Percentiles rank a stretch among this genome's conserved stretches.
Conservation (phyloP, 2,329 filamentous ascomycete species). For the Macrophomina phaseolina region DNA sequence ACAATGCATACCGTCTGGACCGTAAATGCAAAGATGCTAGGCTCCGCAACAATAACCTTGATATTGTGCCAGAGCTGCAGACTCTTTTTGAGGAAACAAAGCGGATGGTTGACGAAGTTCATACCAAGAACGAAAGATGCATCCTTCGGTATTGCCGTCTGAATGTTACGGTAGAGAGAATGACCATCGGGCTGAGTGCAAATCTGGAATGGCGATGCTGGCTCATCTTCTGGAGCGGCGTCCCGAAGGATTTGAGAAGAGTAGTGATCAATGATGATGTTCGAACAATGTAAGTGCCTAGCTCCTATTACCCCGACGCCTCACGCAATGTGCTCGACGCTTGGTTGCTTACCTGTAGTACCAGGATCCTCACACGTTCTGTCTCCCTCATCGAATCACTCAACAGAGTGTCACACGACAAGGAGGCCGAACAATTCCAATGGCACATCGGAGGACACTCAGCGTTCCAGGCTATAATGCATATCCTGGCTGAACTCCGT, state of each 20-base stretch:
- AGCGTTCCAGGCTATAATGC: conserved; percentile 40
- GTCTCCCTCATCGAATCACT: conserved; percentile 46
- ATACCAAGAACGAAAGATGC: conserved; percentile 41
- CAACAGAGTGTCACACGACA: conserved; percentile 42
- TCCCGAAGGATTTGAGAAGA: conserved; percentile 34
- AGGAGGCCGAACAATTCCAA: conserved; percentile 44
- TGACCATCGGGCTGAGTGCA: conserved; percentile 40
- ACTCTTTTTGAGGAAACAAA: conserved; percentile 44
- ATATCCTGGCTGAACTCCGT: conserved; percentile 46
- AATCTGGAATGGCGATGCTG: conserved; percentile 46
- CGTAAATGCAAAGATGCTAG: conserved; percentile 35
- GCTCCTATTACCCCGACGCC: background rate
- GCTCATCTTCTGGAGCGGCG: conserved; percentile 46
- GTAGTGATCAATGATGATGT: conserved; percentile 20
- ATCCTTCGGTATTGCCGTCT: conserved; percentile 41
- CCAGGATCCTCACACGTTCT: conserved; percentile 46
- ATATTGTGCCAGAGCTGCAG: conserved; percentile 42
- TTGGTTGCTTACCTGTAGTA: background rate
- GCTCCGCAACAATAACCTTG: conserved; percentile 8
- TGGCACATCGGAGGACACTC: conserved; percentile 43
- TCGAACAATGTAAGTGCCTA: conserved; percentile 6
- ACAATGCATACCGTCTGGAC: conserved; percentile 46
- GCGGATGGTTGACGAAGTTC: conserved; percentile 42
- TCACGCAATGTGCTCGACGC: background rate
- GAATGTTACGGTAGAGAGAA: conserved; percentile 40